Evolutionary conservation across 2,329 filamentous ascomycete species (phyloP).

Genomic region (Aspergillus eucalypticola): DNA sequence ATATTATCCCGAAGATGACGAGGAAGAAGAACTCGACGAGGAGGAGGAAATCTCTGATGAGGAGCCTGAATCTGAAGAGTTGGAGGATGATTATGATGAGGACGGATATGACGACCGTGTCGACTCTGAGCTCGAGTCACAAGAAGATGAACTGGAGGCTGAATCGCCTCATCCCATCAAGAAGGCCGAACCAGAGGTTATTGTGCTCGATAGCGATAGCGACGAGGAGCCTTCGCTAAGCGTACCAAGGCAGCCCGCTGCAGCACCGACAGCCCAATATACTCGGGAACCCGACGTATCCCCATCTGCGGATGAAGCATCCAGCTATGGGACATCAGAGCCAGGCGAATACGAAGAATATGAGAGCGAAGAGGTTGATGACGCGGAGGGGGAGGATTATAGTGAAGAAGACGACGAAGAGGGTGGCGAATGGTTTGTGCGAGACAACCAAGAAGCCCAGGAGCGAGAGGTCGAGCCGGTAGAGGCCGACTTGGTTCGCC

Average conservation of each 20-base stretch:
- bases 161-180: conserved; percentile 11
- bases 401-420: not conserved
- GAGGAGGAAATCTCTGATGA: conserved; percentile 17
- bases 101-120: conserved; percentile 19
- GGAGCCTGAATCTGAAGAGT: conserved; percentile 19
- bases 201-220: conserved; percentile 46
- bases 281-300: conserved; percentile 4
- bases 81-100: conserved; percentile 17
- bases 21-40: conserved; percentile 12
- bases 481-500: not conserved
- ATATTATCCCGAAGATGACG: conserved; percentile 2
- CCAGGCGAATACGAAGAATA: conserved; percentile 1
- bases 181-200: conserved; percentile 35
- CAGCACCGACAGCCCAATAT: not conserved
- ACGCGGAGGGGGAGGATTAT: conserved; percentile 1
- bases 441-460: not conserved
- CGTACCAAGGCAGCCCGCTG: not conserved
- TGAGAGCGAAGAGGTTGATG: not conserved
- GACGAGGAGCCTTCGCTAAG: conserved; percentile 35
- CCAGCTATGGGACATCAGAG: not conserved
- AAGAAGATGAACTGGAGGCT: conserved; percentile 3
- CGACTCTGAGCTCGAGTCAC: conserved; percentile 24
- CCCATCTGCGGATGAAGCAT: conserved; percentile 5
- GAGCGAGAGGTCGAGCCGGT: not conserved
- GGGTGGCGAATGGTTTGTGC: not conserved